Conservation (phyloP, 2,329 filamentous ascomycete genomes). For the Coniochaeta sp. region DNA sequence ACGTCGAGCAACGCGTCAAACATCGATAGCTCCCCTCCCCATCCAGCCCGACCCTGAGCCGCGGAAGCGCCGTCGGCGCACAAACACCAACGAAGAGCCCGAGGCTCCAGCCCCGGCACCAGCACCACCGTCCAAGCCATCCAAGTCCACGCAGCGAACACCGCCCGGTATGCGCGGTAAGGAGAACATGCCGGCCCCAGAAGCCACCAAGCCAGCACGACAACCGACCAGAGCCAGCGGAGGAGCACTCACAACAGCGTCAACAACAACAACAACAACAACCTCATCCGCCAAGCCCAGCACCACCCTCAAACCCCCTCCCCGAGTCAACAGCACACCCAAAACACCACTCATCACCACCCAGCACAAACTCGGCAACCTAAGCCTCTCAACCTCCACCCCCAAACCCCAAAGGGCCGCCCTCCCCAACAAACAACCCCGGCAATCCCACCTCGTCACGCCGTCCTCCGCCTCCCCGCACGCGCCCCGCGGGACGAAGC, state of each 20-base stretch:
- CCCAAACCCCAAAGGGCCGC: constrained; percentile 5
- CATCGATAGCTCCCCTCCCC: constrained; percentile 25
- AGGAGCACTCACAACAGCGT: background rate
- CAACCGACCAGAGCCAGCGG: background rate
- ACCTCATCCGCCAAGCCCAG: background rate
- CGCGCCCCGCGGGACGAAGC: constrained; percentile 6
- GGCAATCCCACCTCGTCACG: constrained; percentile 8
- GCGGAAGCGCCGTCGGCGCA: constrained; percentile 16
- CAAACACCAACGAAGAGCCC: constrained; percentile 7
- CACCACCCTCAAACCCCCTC: background rate
- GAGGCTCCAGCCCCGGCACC: background rate
- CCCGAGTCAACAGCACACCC: background rate
- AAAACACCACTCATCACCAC: constrained; percentile 2
- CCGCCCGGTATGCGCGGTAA: background rate
- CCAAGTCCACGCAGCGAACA: background rate
- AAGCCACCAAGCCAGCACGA: background rate
- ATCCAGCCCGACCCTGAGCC: constrained; percentile 21
- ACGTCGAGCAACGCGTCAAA: constrained; percentile 26
- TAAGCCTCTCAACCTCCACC: constrained; percentile 14
- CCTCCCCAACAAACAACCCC: constrained; percentile 6
- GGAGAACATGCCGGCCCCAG: background rate
- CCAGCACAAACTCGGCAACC: constrained; percentile 13
- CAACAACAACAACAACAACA: background rate
- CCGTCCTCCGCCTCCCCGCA: background rate
- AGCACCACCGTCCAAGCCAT: background rate